Evolutionary conservation across 192 early-diverging fungal species (phyloP).

Genomic region (Backusella psychrophila): DNA sequence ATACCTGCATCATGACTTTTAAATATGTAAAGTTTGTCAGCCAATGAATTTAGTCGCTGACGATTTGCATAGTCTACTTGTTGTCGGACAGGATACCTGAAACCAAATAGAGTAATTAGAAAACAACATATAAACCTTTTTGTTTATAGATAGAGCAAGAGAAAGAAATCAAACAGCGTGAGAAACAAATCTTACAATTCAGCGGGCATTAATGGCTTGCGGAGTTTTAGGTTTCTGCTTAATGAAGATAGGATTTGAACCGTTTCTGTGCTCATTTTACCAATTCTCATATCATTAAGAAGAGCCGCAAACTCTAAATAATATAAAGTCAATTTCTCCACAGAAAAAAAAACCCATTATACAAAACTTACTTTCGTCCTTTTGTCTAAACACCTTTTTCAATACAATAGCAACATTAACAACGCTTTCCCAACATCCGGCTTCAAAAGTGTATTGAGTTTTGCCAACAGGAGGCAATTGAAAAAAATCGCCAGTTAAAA

Average conservation of each 20-base stretch:
- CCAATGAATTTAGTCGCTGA: conserved; percentile 47
- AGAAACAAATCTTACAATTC: conserved; percentile 57
- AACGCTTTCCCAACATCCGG: conserved; percentile 50
- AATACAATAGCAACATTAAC: conserved; percentile 59
- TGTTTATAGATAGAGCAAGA: neutral
- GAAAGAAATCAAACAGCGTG: neutral
- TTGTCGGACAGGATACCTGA: conserved; percentile 55
- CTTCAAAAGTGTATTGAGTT: conserved; percentile 62
- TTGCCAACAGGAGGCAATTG: conserved; percentile 71
- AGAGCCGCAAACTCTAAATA: conserved; percentile 63
- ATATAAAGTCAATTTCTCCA: neutral
- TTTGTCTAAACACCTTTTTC: conserved; percentile 80
- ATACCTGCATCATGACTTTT: conserved; percentile 43
- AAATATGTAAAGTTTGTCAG: conserved; percentile 47
- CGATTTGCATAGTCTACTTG: conserved; percentile 78
- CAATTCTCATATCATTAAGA: conserved; percentile 82
- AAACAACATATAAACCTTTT: neutral
- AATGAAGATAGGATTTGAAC: conserved; percentile 43
- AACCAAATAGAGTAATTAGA: neutral
- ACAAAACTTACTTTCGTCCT: conserved; percentile 49
- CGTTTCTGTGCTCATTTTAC: conserved; percentile 55
- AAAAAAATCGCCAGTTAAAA: conserved; percentile 75
- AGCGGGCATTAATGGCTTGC: conserved; percentile 57
- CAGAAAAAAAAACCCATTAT: neutral
- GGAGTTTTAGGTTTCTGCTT: conserved; percentile 47